Base-by-base conservation (phyloP, 148 eudicot genomes). In the Rhododendron simsii region DNA sequence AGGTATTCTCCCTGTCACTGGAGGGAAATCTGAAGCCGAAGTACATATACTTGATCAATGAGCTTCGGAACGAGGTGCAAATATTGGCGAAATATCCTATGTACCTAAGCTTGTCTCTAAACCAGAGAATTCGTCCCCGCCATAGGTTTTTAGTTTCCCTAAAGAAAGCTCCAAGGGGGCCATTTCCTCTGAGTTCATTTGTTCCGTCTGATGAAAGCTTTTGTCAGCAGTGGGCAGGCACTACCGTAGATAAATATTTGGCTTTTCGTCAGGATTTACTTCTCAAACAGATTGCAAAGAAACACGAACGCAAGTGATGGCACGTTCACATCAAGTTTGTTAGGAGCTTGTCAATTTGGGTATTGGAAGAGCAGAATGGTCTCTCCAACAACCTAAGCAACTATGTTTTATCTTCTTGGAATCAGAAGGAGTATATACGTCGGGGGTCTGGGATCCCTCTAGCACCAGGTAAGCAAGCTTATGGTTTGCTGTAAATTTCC, bases 1-100 rank as follows among this genome's bases (percentile, higher is more conserved):
- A 97, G 99, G 99, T 97, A 78, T 92, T 97, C 80, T 97, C 99
- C 47, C 88, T 97, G 81, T 97, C 99, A n/a, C 86, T 97, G 86
- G 98, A 97, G 88, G 89, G 87, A 87, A 97, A 97, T 91, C 94
- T 95, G 86, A 95, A 91, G 93, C 99, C 99, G 33, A 97, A 97
- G 88, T 95, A 94, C 87, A 84, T 55, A 90, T 97, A 97, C 90
- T 87, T 97, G 89, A 87, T 95, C 84, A 94, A 95, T 82, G 99
- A 97, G 88, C 96, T 97, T 81, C 91, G 87, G 69, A 93, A 97
- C 86, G 96, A 97, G 87, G 99, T 95, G 86, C 93, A 90, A 67
- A 91, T 96, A 10, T 89, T 97, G 90, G 94, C 92, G 78, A 97
- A 97, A 88, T 97, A 97, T 91, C 99, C 99, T 28, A 95, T 78